These are phyloP conservation scores for Tylopilus sp. DNA, from an alignment of 768 basidiomycete genomes.

Conservation along the genomic window DNA sequence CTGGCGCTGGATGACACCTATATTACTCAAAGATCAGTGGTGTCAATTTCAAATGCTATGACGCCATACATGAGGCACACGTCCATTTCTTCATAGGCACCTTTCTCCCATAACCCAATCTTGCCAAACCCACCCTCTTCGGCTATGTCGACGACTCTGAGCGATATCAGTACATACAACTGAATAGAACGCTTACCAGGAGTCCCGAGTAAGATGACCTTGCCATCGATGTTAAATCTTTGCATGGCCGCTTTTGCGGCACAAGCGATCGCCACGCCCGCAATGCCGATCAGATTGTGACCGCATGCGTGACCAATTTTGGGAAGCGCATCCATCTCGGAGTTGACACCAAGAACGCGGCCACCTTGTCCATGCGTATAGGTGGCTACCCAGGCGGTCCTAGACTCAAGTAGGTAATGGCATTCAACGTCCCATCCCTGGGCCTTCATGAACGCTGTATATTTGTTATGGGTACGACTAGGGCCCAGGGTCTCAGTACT, in stretches of 20 bases:
- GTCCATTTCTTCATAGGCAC: conserved; percentile 79
- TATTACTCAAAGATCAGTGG: background rate
- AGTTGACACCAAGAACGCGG: conserved; percentile 68
- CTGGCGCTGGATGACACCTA: conserved; percentile 82
- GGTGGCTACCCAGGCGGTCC: too few relatives aligned
- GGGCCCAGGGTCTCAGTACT: background rate
- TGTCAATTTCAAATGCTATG: background rate
- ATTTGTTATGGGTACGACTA: conserved; percentile 19
- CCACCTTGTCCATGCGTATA: conserved; percentile 65
- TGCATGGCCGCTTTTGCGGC: conserved; percentile 61
- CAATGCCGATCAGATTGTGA: conserved; percentile 78
- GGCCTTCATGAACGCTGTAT: conserved; percentile 62
- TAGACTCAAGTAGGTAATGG: conserved; percentile 60
- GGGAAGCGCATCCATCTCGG: too few relatives aligned
- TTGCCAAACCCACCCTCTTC: conserved; percentile 82
- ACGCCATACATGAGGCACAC: conserved; percentile 65
- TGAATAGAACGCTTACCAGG: conserved; percentile 48
- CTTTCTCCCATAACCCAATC: conserved; percentile 60
- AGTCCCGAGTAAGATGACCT: conserved; percentile 73
- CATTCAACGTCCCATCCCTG: conserved; percentile 63
- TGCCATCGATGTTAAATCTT: conserved; percentile 56
- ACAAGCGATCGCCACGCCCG: conserved; percentile 68
- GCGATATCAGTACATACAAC: background rate
- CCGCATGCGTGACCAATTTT: conserved; percentile 73
- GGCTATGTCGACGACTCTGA: conserved; percentile 41